phyloP scores from a whole-genome alignment of 805 yeast species.

The Ogataea methylovora region DNA sequence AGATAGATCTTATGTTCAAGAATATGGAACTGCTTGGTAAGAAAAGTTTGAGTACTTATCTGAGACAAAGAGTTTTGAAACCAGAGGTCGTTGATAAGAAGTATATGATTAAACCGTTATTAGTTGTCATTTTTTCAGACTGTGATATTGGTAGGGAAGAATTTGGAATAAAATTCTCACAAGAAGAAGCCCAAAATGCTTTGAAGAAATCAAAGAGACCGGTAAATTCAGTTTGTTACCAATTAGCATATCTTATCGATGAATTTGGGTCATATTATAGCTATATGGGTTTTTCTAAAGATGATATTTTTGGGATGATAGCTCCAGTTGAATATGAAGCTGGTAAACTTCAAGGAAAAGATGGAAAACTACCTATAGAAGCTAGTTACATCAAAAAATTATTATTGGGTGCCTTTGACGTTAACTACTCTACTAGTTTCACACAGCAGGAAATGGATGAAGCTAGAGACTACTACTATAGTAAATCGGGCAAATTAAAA shows the following conservation, averaged over 20 bases:
- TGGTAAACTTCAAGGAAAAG: constrained; percentile 12
- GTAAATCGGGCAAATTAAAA: too few species aligned
- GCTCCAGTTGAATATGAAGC: constrained; percentile 17
- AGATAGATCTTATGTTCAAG: constrained; percentile 8
- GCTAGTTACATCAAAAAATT: constrained; percentile 17
- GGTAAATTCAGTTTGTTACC: constrained; percentile 13
- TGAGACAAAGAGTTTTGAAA: constrained; percentile 9
- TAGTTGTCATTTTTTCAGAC: constrained; percentile 15
- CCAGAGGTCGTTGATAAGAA: constrained; percentile 12
- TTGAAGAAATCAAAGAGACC: constrained; percentile 8
- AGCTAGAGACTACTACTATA: too few species aligned
- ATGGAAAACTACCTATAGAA: constrained; percentile 14
- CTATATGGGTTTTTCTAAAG: too few species aligned
- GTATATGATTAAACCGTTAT: constrained; percentile 9
- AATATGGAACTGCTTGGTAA: constrained; percentile 13
- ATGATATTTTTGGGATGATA: constrained; percentile 19
- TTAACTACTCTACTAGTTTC: constrained; percentile 16
- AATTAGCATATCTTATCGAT: constrained; percentile 18
- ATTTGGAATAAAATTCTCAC: constrained; percentile 8
- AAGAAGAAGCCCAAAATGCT: constrained; percentile 7
- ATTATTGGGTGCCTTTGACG: constrained; percentile 16
- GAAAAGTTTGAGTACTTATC: constrained; percentile 14
- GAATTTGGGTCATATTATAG: too few species aligned
- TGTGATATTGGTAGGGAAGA: constrained; percentile 8
- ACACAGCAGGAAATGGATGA: too few species aligned